A percentile compares a stretch with the other conserved stretches of the same genome.
Conservation (phyloP, 208 protist genomes). For the Tritrichomonas musculus region DNA sequence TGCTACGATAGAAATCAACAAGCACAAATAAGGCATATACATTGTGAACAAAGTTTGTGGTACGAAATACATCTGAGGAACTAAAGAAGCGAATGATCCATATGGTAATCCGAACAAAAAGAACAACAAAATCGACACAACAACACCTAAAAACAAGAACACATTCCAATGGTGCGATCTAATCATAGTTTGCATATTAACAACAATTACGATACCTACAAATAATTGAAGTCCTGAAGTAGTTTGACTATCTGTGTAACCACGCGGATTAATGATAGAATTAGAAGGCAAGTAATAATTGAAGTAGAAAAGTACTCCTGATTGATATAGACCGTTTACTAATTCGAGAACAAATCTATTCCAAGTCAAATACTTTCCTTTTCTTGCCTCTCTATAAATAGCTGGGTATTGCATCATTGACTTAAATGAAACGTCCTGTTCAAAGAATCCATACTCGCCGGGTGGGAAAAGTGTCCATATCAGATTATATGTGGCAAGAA, state of each 20-base stretch:
- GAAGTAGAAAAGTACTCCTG: not conserved
- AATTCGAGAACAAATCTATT: not conserved
- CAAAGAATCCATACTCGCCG: constrained; percentile 33
- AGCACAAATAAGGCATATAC: not conserved
- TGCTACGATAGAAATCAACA: not conserved
- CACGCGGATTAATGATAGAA: not conserved
- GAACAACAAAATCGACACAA: constrained; percentile 3
- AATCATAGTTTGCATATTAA: constrained; percentile 9
- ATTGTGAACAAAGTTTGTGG: not conserved
- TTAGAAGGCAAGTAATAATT: not conserved
- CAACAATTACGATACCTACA: constrained; percentile 6
- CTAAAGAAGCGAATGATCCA: not conserved
- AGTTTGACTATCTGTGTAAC: not conserved
- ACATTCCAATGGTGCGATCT: constrained; percentile 28
- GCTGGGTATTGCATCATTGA: constrained; percentile 34
- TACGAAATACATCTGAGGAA: not conserved
- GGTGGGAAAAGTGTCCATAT: constrained; percentile 37
- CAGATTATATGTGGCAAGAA: constrained; percentile 41
- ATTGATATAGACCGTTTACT: not conserved
- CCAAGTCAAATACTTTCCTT: not conserved
- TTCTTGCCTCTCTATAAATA: constrained; percentile 16
- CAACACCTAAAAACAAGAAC: not conserved
- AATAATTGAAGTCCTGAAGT: not conserved
- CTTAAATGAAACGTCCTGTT: constrained; percentile 32
- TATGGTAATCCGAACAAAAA: not conserved